Evolutionary conservation across 1,284 basidiomycete species (phyloP), one percentile per base, ranked within the genome.

Genomic region (Melanopsichium pennsylvanicum): DNA sequence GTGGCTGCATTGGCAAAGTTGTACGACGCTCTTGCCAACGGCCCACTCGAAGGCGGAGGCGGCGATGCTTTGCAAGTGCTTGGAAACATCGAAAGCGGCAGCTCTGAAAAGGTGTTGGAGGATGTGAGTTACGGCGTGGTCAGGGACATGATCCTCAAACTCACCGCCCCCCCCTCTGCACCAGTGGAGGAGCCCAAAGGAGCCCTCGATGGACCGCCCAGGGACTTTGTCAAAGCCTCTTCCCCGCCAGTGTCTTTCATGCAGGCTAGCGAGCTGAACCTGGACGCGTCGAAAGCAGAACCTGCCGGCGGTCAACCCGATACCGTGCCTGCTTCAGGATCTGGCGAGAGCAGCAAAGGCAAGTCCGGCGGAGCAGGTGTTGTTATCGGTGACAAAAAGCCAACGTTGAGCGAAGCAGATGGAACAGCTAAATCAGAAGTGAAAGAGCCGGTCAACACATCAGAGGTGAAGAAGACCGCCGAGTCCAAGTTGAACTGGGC

Each of bases 401-500:
- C 54, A 4, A 45, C 45, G 0, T 48, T 36, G 40, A 32, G 43
- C 39, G 49, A 48, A 38, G 49, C 58, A 11, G 64, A 61, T 21
- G 58, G 49, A 2, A 47, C 64, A 1, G 48, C 58, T 2, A 50
- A 59, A 5, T 46, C 48, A 13, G 55, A 49, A 6, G 59, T 59
- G 15, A 23, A 48, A 8, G 48, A 62, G 9, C 59, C 64, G 23
- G 48, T 62, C 49, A 61, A 61, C 46, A 58, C 59, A 4, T 46
- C 45, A 10, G 40, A 33, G 7, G 32, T 43, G 21, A 46, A 41
- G 25, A 27, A 19, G 15, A 12, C n/a, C 9, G 11, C 40, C 22
- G 64, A 56, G 29, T 49, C 64, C 25, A 68, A 68, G 38, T 46
- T 69, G 38, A 69, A 69, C 37, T 69, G 66, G 55, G 71, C 71